These are phyloP conservation scores for Thraustotheca clavata DNA, from an alignment of 352 stramenopile species.

Conservation along the genomic window DNA sequence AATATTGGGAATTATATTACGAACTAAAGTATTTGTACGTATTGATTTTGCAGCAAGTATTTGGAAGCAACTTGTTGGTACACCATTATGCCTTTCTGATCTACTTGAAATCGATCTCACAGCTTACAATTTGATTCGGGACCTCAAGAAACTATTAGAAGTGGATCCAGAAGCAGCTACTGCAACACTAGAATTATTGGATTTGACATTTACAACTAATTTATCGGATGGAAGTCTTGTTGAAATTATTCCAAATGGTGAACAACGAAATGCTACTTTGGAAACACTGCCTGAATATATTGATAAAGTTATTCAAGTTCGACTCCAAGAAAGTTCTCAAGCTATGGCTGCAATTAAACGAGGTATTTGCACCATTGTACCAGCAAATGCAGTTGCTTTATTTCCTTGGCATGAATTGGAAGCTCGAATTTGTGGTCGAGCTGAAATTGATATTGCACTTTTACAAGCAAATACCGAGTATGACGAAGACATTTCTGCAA, in stretches of 20 bases:
- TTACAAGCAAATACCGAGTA: conserved; percentile 76
- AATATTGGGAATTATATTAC: conserved; percentile 82
- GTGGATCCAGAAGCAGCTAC: conserved; percentile 18
- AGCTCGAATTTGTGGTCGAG: conserved; percentile 57
- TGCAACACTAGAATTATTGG: conserved; percentile 52
- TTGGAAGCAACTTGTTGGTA: conserved; percentile 63
- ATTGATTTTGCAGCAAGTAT: conserved; percentile 59
- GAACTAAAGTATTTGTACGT: conserved; percentile 66
- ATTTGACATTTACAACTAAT: conserved; percentile 66
- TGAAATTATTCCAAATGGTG: conserved; percentile 35
- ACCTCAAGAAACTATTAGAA: conserved; percentile 21
- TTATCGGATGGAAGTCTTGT: conserved; percentile 49
- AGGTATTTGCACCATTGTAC: conserved; percentile 66
- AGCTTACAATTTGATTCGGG: conserved; percentile 44
- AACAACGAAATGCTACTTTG: conserved; percentile 32
- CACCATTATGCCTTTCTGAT: conserved; percentile 32
- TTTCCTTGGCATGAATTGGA: conserved; percentile 65
- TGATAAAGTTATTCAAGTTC: conserved; percentile 30
- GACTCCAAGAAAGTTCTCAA: conserved; percentile 34
- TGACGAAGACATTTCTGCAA: conserved; percentile 55
- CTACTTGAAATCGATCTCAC: conserved; percentile 63
- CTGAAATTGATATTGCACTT: conserved; percentile 61
- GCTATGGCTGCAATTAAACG: conserved; percentile 66
- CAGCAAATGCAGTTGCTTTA: conserved; percentile 43
- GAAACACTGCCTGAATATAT: conserved; percentile 48